A percentile compares a stretch with the other conserved stretches of the same genome.
These are phyloP conservation scores for Papiliotrema fonsecae DNA, from an alignment of 1,284 basidiomycete species.

Conservation along the genomic window DNA sequence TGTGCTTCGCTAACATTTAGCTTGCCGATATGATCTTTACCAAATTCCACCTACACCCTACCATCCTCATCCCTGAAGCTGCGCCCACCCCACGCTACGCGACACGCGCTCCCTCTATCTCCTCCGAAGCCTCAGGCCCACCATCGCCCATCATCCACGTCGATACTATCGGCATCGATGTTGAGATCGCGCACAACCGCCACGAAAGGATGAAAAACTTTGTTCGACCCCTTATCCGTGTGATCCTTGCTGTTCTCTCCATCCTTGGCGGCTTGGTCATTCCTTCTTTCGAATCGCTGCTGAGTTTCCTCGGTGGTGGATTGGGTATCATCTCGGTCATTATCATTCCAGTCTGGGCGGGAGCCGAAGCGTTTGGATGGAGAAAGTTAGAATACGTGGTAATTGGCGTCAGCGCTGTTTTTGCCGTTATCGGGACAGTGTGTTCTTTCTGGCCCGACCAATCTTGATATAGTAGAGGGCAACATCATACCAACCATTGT, in stretches of 20 bases:
- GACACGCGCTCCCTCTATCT: conserved; percentile 19
- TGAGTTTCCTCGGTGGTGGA: conserved; percentile 81
- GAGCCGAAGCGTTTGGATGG: conserved; percentile 51
- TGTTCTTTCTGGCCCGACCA: conserved; percentile 51
- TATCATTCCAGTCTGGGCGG: conserved; percentile 65
- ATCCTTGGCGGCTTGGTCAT: conserved; percentile 70
- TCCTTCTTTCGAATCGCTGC: conserved; percentile 79
- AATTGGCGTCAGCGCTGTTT: conserved; percentile 54
- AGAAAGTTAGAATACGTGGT: conserved; percentile 57
- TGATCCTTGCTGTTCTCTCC: conserved; percentile 58
- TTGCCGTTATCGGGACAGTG: conserved; percentile 70
- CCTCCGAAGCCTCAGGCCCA: conserved; percentile 7
- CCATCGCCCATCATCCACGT: conserved; percentile 31
- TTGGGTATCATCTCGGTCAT: too few relatives aligned
- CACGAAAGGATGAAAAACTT: conserved; percentile 49
- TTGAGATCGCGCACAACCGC: conserved; percentile 25
- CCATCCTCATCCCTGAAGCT: conserved; percentile 30
- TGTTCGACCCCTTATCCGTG: conserved; percentile 58
- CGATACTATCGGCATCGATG: conserved; percentile 62
- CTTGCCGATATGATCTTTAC: conserved; percentile 38
- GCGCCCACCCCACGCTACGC: conserved; percentile 28
- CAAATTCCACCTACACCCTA: conserved; percentile 35
- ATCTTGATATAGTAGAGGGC: not conserved
- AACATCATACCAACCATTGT: not conserved
- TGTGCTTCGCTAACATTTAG: conserved; percentile 12